Evolutionary conservation across 108 stramenopile genomes (phyloP).

Genomic region (Bacterosira constricta): DNA sequence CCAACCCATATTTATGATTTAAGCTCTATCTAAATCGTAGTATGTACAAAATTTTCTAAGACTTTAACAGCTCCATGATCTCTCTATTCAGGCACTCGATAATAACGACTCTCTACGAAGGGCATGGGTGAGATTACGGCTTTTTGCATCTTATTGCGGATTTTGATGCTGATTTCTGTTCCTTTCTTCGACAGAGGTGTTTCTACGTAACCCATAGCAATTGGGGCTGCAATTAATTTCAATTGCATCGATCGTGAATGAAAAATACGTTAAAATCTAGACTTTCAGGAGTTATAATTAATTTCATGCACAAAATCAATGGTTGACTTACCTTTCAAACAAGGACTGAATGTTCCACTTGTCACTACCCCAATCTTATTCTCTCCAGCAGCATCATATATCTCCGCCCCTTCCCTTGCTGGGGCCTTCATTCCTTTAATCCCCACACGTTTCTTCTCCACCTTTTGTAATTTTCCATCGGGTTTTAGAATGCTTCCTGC

Average conservation of each 20-base stretch:
- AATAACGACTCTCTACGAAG: slow-evolving; percentile 95
- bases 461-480: slow-evolving; percentile 92
- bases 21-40: neutral
- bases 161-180: slow-evolving; percentile 86
- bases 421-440: slow-evolving; percentile 97
- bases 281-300: too few species aligned
- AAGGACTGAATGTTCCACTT: slow-evolving; percentile 93
- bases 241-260: too few species aligned
- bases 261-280: too few species aligned
- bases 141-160: slow-evolving; percentile 91
- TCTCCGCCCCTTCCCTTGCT: slow-evolving; percentile 92
- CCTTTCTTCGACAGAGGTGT: slow-evolving; percentile 77
- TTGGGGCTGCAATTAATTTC: too few species aligned
- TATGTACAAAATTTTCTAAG: neutral
- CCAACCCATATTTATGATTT: slow-evolving; percentile 15
- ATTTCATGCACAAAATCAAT: too few species aligned
- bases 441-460: slow-evolving; percentile 92
- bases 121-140: slow-evolving; percentile 96
- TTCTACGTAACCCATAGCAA: slow-evolving; percentile 99
- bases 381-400: slow-evolving; percentile 87
- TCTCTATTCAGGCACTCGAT: slow-evolving; percentile 79
- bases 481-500: slow-evolving; percentile 89
- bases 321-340: slow-evolving; percentile 62
- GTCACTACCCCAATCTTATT: slow-evolving; percentile 93
- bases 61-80: neutral